Base-by-base conservation (phyloP, 2,329 filamentous ascomycete genomes). In the Colletotrichum godetiae region DNA sequence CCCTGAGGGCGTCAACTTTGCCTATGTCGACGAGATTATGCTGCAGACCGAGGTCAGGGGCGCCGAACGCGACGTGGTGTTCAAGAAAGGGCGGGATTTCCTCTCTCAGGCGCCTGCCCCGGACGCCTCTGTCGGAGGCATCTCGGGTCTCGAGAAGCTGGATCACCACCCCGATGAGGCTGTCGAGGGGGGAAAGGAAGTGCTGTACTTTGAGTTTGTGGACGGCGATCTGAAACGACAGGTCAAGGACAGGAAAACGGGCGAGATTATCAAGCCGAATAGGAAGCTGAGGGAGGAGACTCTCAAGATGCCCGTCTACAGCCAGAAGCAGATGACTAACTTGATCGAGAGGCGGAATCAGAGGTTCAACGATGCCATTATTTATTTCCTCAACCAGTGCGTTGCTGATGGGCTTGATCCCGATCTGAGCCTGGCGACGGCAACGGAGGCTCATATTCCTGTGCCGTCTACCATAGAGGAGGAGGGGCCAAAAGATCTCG, bases 211-310 rank as follows among this genome's bases (percentile, higher is more conserved):
- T 78, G 97, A 98, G 80, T 98, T 97, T 77, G 84, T 97, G 22
- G 97, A 98, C 80, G 95, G 93, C 0, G 96, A 98, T 80, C 82
- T 98, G 76, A 98, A 95, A 84, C 88, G 93, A 53, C 92, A 97
- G 79, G 93, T 95, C 0, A 86, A 88, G 66, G 86, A 92, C 80
- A 89, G 90, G 67, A 94, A 93, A 80, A 94, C 93, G 0, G 94
- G 93, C 1, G 91, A 95, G 80, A 88, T 92, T 0, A 91, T 88
- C 0, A 93, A 92, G 67, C 88, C 93, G 0, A 91, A 87, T 13
- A 88, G 91, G 70, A 94, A 90, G 78, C 85, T 95, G 75, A 88
- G 91, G 72, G 90, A 95, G 24, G 95, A 98, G 78, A 91, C 94
- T 73, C 80, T 98, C 76, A 97, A 94, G 82, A 95, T 98, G 91